Evolutionary conservation across 495 filamentous ascomycete species (phyloP).

Genomic region (Trichoderma virens): DNA sequence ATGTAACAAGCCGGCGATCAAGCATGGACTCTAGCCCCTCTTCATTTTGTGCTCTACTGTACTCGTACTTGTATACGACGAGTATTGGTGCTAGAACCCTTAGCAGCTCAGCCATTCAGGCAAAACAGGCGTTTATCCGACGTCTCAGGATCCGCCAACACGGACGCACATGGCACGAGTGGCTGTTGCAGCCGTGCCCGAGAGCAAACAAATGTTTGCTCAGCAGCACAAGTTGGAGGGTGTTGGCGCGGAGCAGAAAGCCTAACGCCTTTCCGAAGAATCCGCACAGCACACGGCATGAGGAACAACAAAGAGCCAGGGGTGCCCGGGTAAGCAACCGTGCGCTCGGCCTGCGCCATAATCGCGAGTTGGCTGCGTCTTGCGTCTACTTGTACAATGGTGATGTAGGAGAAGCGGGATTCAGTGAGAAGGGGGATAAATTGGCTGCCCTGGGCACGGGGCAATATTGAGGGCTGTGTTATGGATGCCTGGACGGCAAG

Average conservation of each 20-base stretch:
- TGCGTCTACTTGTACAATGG: neutral
- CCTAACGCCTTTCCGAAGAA: neutral
- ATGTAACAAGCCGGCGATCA: neutral
- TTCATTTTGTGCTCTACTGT: neutral
- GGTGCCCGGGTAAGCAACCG: neutral
- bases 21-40: neutral
- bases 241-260: neutral
- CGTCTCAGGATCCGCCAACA: neutral
- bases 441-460: no score
- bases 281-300: neutral
- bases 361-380: neutral
- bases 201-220: no score
- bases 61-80: neutral
- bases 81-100: neutral
- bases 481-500: no score
- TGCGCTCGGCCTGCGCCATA: neutral
- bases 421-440: no score
- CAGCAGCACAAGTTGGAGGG: neutral
- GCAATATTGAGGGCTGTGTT: no score
- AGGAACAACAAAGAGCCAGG: neutral
- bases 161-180: neutral
- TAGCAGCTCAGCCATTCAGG: neutral
- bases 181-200: no score
- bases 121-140: neutral
- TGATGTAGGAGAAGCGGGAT: no score